A percentile compares a stretch with the other conserved stretches of the same genome.
Evolutionary conservation across 768 basidiomycete genomes (phyloP).

Genomic region (Nidula microcarpa): DNA sequence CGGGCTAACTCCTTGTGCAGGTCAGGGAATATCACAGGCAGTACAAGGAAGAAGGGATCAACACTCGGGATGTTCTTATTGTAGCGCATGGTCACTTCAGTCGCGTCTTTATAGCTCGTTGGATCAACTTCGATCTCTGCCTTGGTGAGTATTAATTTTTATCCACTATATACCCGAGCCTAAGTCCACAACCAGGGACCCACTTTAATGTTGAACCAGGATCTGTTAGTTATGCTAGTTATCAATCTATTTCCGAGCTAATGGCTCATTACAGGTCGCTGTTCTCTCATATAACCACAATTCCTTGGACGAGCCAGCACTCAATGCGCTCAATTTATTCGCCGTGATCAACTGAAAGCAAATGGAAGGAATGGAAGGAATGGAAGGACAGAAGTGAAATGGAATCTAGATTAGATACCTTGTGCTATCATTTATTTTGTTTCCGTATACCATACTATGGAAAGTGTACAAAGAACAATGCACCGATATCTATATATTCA

Average conservation of each 20-base stretch:
- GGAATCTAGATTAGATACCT: no score
- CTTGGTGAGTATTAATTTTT: slow-evolving; percentile 35
- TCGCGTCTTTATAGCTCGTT: slow-evolving; percentile 74
- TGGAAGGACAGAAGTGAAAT: not conserved
- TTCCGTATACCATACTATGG: no score
- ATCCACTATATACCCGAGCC: not conserved
- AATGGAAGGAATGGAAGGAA: not conserved
- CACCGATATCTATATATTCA: no score
- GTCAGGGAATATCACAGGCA: slow-evolving; percentile 70
- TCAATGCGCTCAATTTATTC: slow-evolving; percentile 72
- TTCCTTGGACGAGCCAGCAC: slow-evolving; percentile 70
- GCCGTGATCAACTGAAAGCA: slow-evolving; percentile 11
- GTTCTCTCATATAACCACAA: slow-evolving; percentile 84
- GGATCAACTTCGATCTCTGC: slow-evolving; percentile 67
- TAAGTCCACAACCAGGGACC: slow-evolving; percentile 41
- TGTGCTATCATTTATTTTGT: no score
- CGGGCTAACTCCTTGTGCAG: slow-evolving; percentile 24
- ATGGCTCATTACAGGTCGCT: slow-evolving; percentile 49
- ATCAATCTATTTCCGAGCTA: not conserved
- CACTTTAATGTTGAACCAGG: slow-evolving; percentile 86
- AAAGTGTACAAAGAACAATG: no score
- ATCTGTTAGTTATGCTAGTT: slow-evolving; percentile 45
- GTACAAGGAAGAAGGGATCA: slow-evolving; percentile 64
- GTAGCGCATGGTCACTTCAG: slow-evolving; percentile 89
- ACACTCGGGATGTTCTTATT: slow-evolving; percentile 79